phyloP scores from a whole-genome alignment of 1,284 basidiomycete species.

The Tausonia pullulans region DNA sequence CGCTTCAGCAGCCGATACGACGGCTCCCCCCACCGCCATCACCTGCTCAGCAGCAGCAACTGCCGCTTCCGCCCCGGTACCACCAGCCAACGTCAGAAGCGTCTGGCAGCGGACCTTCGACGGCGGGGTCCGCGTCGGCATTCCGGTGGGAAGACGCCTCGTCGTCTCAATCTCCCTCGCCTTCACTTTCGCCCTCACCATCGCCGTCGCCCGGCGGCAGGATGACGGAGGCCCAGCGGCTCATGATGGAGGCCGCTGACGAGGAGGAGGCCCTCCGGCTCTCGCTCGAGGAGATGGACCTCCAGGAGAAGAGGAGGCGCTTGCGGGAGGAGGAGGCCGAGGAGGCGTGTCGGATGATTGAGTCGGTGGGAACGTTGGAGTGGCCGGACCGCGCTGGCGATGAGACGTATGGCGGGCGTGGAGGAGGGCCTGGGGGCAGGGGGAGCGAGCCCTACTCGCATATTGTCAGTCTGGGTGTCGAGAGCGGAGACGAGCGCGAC shows the following conservation, averaged over 20 bases:
- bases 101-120: too few relatives aligned
- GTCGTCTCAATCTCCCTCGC: not conserved
- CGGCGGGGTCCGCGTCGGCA: too few relatives aligned
- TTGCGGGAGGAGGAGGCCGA: not conserved
- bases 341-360: not conserved
- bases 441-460: not conserved
- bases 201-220: not conserved
- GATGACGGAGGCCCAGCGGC: not conserved
- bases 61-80: not conserved
- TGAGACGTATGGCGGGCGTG: slow-evolving; percentile 4
- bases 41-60: not conserved
- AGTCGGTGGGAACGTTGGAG: not conserved
- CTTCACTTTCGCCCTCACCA: not conserved
- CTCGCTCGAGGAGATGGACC: not conserved
- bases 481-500: too few relatives aligned
- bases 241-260: not conserved
- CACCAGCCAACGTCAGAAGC: not conserved
- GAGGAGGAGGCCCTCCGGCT: not conserved
- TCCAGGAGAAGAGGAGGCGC: not conserved
- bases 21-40: not conserved
- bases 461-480: not conserved
- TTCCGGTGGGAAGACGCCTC: not conserved
- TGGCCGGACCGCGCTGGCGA: not conserved
- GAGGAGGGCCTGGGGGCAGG: not conserved
- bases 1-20: not conserved